These are phyloP conservation scores for Yarrowia sp. DNA, from an alignment of 805 yeast genomes.

Conservation along the genomic window DNA sequence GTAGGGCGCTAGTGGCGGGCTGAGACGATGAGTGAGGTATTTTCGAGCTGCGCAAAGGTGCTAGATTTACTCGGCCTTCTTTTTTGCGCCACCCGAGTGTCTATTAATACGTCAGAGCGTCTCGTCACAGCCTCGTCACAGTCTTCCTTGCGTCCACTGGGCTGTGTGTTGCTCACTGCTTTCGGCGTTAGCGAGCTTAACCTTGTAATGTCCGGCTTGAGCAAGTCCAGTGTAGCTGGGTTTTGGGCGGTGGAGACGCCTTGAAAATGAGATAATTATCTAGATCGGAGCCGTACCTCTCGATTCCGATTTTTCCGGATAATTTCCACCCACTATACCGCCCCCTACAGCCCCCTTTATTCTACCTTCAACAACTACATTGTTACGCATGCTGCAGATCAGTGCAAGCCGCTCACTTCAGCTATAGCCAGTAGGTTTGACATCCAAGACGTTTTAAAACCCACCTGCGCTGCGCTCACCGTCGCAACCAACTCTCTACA, in stretches of 20 bases:
- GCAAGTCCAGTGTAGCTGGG: not conserved
- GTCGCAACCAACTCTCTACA: not conserved
- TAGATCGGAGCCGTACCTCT: not conserved
- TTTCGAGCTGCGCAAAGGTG: too few relatives aligned
- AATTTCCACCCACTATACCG: too few relatives aligned
- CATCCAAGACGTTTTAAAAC: constrained; percentile 1
- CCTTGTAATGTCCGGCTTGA: not conserved
- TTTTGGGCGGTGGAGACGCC: too few relatives aligned
- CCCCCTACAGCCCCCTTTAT: too few relatives aligned
- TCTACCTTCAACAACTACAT: not conserved
- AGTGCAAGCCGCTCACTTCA: constrained; percentile 5
- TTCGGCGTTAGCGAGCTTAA: constrained; percentile 9
- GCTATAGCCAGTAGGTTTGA: constrained; percentile 12
- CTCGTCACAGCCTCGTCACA: not conserved
- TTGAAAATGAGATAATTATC: too few relatives aligned
- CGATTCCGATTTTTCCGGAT: too few relatives aligned
- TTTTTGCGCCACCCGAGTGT: not conserved
- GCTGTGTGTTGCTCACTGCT: constrained; percentile 24
- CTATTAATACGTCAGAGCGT: not conserved
- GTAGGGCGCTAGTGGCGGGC: too few relatives aligned
- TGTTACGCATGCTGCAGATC: constrained; percentile 21
- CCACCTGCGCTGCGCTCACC: not conserved
- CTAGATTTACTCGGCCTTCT: not conserved
- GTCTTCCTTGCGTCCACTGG: not conserved
- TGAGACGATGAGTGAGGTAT: too few relatives aligned